Conservation (phyloP, 2,329 filamentous ascomycete species). For the Venturia oleaginea region DNA sequence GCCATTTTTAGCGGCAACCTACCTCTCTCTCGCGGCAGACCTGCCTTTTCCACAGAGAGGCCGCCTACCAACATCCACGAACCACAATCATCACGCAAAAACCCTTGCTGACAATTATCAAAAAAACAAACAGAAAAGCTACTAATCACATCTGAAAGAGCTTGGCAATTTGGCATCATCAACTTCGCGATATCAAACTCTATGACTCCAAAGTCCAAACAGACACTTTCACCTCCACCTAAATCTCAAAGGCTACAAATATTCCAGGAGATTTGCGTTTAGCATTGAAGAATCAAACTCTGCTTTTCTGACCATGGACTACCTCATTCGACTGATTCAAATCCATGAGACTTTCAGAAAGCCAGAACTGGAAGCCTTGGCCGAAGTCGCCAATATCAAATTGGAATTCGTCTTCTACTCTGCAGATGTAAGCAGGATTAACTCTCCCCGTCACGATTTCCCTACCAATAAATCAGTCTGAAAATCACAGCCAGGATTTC, state of each 20-base stretch:
- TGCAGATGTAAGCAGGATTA: constrained; percentile 50
- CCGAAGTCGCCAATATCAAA: constrained; percentile 55
- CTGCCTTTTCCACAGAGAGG: background rate
- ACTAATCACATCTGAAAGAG: background rate
- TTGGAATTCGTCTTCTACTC: constrained; percentile 69
- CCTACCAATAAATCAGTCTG: background rate
- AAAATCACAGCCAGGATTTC: background rate
- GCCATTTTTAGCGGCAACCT: background rate
- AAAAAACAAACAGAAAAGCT: background rate
- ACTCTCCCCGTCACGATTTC: background rate
- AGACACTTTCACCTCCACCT: background rate
- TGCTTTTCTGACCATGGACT: constrained; percentile 50
- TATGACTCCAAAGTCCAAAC: background rate
- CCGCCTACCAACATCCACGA: background rate
- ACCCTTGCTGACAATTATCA: background rate
- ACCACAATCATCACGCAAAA: background rate
- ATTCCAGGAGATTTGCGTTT: background rate
- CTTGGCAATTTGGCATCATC: background rate
- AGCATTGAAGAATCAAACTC: background rate
- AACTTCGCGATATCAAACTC: background rate
- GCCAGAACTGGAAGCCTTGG: constrained; percentile 75
- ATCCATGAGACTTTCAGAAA: constrained; percentile 83
- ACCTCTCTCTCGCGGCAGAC: background rate
- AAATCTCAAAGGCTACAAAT: background rate
- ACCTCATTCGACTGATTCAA: constrained; percentile 82